Percentiles rank a stretch among this genome's conserved stretches.
These are phyloP conservation scores for Ogataea sp. DNA, from an alignment of 805 yeast genomes.

Conservation along the genomic window DNA sequence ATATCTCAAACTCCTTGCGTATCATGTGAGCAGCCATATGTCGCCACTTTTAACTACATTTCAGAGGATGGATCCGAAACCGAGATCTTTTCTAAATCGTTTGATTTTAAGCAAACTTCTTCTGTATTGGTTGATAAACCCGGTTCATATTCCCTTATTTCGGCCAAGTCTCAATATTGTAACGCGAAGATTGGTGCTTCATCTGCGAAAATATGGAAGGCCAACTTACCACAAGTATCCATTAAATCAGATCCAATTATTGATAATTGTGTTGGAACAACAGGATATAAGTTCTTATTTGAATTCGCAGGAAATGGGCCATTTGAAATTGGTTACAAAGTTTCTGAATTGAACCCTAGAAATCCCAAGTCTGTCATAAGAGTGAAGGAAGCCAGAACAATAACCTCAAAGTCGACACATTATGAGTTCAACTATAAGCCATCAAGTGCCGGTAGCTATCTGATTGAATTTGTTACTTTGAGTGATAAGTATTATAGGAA, in stretches of 20 bases:
- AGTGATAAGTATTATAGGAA: conserved; percentile 53
- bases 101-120: conserved; percentile 19
- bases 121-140: conserved; percentile 40
- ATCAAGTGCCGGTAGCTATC: conserved; percentile 70
- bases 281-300: conserved; percentile 65
- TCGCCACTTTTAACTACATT: conserved; percentile 25
- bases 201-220: conserved; percentile 35
- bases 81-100: conserved; percentile 13
- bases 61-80: conserved; percentile 18
- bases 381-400: conserved; percentile 16
- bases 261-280: conserved; percentile 88
- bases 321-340: conserved; percentile 55
- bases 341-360: conserved; percentile 44
- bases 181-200: conserved; percentile 59
- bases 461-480: conserved; percentile 58
- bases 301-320: conserved; percentile 80
- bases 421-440: conserved; percentile 63
- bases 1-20: conserved; percentile 15
- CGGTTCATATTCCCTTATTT: conserved; percentile 55
- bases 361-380: conserved; percentile 14
- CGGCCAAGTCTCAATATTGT: conserved; percentile 56
- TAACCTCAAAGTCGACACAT: conserved; percentile 24
- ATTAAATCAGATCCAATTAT: conserved; percentile 51
- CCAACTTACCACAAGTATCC: conserved; percentile 31
- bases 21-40: conserved; percentile 40